Conservation (phyloP, 371 early-diverging fungal species). For the Zopfochytrium polystomum region DNA sequence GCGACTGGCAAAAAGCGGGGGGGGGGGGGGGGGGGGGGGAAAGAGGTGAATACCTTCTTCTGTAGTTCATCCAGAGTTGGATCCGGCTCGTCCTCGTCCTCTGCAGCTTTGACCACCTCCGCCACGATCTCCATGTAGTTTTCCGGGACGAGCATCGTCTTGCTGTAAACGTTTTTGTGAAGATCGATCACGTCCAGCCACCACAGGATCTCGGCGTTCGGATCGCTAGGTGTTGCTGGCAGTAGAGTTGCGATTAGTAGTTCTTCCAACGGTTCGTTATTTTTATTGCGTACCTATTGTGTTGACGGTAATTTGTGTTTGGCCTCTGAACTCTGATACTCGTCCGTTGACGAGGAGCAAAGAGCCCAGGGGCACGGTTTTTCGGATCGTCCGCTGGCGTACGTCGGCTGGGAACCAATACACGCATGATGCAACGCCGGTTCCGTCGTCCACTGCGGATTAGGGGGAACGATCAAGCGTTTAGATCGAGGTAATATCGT, state of each 20-base stretch:
- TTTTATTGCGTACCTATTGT: background rate
- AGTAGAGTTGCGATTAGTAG: background rate
- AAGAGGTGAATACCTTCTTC: background rate
- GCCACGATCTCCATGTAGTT: background rate
- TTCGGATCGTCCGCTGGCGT: too few relatives aligned
- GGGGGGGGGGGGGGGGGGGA: too few relatives aligned
- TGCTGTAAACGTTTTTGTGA: constrained; percentile 3
- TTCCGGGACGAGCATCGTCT: background rate
- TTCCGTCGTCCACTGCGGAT: too few relatives aligned
- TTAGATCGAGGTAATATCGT: too few relatives aligned
- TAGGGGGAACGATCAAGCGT: too few relatives aligned
- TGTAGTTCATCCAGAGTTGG: background rate
- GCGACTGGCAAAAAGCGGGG: too few relatives aligned
- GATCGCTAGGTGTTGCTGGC: constrained; percentile 5
- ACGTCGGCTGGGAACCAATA: too few relatives aligned
- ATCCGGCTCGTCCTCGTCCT: background rate
- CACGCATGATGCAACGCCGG: too few relatives aligned
- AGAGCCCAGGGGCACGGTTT: too few relatives aligned
- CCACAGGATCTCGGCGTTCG: constrained; percentile 7
- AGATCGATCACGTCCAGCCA: background rate
- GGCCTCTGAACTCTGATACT: background rate
- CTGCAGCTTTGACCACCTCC: background rate
- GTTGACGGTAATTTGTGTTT: background rate
- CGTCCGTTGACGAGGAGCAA: too few relatives aligned
- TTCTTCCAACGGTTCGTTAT: background rate